Conservation (phyloP, 768 basidiomycete species). For the Trametes elegans region DNA sequence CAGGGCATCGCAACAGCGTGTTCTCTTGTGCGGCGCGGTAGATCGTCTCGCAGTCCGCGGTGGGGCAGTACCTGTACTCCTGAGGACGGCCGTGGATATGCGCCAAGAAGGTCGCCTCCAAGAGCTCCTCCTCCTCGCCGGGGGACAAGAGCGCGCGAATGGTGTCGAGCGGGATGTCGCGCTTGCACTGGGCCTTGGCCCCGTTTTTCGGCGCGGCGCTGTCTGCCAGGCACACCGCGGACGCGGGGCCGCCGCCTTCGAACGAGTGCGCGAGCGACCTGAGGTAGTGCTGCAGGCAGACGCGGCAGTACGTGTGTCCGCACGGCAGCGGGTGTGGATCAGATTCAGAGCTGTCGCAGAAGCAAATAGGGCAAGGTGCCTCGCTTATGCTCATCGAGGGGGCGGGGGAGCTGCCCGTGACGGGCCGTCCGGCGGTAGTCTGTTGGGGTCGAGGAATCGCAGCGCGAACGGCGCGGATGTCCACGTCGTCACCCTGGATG, state of each 20-base stretch:
- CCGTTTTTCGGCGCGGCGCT: constrained; percentile 13
- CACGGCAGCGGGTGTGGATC: constrained; percentile 35
- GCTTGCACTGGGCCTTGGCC: constrained; percentile 27
- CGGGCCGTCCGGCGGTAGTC: neutral
- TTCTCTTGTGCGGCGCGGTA: constrained; percentile 34
- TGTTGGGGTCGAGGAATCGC: neutral
- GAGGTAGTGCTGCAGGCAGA: constrained; percentile 42
- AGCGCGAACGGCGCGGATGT: constrained; percentile 6
- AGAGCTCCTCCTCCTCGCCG: constrained; percentile 38
- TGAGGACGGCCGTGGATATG: constrained; percentile 40
- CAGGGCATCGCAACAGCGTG: constrained; percentile 34
- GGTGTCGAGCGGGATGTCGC: constrained; percentile 37
- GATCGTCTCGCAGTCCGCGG: constrained; percentile 47
- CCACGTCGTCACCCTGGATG: constrained; percentile 36
- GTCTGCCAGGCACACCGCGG: constrained; percentile 42
- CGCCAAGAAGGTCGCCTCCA: constrained; percentile 41
- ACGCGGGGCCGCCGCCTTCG: constrained; percentile 22
- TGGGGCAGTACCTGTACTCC: constrained; percentile 55
- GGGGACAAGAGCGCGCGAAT: constrained; percentile 36
- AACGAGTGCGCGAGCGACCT: neutral
- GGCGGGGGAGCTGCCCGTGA: neutral
- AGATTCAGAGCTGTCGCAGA: constrained; percentile 26
- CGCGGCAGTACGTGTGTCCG: constrained; percentile 49
- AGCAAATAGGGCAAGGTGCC: constrained; percentile 29
- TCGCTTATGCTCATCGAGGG: too few relatives aligned